Base-by-base conservation (phyloP, 495 filamentous ascomycete genomes). In the Hypoxylon trugodes region DNA sequence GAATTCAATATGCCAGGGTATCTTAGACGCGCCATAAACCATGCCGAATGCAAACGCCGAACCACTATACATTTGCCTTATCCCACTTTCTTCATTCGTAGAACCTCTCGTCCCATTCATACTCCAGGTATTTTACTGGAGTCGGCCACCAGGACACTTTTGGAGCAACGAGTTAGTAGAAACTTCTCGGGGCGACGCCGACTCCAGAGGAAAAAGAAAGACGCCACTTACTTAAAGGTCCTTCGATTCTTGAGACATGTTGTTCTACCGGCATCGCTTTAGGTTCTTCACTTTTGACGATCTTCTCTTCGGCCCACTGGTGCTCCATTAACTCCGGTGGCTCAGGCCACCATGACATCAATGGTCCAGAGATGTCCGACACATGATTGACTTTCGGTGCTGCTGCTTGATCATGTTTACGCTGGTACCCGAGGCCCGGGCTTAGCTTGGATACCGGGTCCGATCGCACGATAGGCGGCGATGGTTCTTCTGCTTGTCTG, bases 61-160 rank as follows among this genome's bases (percentile, higher is more conserved):
- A 46, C 3, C 15, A 19, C 9, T 1, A 40, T 3, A 15, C 7
- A 24, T 41, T 37, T 22, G 24, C 25, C 36, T 38, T 9, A 15
- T 42, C 3, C n/a, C 12, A 35, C n/a, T 25, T 12, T 13, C 3
- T 33, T 70, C 8, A 73, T 61, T 73, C 70, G 43, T 73, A 73
- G 42, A 73, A 73, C 22, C 59, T 36, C 30, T 73, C 70, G 5
- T 60, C 48, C 70, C 70, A 73, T 30, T 71, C 61, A 22, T 71
- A 55, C 16, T 68, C 55, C 30, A 66, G 15, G 3, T 58, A 22
- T 3, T 71, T 56, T 2, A 69, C n/a, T 1, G 53, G 45, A 24
- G 59, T 41, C 2, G 70, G 70, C 70, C 70, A 73, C 70, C 70
- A 73, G 6, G 68, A 62, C 70, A 73, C 45, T 48, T n/a, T n/a